Conservation (phyloP, 306 rosid species). For the Quillaja saponaria region DNA sequence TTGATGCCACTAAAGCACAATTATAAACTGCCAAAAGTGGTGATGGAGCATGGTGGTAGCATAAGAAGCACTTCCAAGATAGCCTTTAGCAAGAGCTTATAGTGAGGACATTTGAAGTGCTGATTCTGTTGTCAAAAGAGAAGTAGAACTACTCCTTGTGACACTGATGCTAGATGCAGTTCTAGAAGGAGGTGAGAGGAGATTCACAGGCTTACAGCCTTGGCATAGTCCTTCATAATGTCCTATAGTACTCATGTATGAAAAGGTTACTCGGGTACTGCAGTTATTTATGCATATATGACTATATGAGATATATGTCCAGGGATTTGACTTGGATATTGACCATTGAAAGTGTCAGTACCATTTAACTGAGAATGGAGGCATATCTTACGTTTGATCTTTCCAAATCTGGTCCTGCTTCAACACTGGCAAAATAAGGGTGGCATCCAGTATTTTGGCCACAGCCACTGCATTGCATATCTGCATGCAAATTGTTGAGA, state of each 20-base stretch:
- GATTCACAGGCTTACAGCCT: no score
- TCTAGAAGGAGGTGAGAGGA: no score
- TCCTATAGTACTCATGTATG: no score
- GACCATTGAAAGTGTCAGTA: no score
- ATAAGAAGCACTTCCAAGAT: neutral
- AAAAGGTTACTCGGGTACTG: no score
- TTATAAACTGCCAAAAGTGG: neutral
- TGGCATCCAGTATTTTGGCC: conserved; percentile 95
- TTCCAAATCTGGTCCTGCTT: conserved; percentile 99
- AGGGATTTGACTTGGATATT: no score
- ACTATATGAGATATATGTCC: no score
- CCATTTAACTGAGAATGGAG: neutral
- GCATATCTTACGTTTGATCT: conserved; percentile 87
- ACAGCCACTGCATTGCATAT: conserved; percentile 99
- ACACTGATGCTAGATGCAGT: no score
- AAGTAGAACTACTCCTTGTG: no score
- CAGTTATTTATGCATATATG: no score
- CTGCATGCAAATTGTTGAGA: conserved; percentile 49
- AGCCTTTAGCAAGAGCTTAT: neutral
- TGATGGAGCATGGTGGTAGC: neutral
- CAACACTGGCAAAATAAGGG: conserved; percentile 93
- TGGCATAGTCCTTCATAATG: no score
- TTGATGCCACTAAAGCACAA: neutral
- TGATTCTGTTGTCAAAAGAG: neutral
- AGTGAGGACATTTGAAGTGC: neutral